Conservation (phyloP, 208 protist species). For the Histomonas meleagridis region DNA sequence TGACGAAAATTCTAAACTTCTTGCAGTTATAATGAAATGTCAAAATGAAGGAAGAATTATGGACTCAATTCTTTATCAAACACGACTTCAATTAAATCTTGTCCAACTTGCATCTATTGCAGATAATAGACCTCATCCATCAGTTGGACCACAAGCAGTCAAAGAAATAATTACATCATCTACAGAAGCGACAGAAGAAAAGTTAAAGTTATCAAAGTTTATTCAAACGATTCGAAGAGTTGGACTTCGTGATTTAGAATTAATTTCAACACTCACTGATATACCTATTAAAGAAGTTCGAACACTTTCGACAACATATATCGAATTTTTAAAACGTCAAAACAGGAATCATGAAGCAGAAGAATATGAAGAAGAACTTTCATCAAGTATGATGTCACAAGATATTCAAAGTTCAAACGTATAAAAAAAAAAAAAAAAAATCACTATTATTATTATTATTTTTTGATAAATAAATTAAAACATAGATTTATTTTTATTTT, state of each 20-base stretch:
- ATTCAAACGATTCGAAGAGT: background rate
- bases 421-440: too few relatives aligned
- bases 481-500: too few relatives aligned
- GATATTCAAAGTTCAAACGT: too few relatives aligned
- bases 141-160: too few relatives aligned
- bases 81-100: background rate
- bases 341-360: background rate
- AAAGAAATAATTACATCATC: too few relatives aligned
- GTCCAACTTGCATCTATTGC: background rate
- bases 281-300: background rate
- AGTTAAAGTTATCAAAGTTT: background rate
- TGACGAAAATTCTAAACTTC: background rate
- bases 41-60: conserved; percentile 9
- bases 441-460: too few relatives aligned
- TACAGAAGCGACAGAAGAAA: too few relatives aligned
- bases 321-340: background rate
- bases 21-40: background rate
- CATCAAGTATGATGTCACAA: too few relatives aligned
- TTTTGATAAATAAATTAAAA: too few relatives aligned
- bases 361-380: background rate
- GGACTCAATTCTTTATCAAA: conserved; percentile 14
- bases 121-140: background rate
- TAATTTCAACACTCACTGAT: background rate
- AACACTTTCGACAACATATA: background rate
- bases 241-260: background rate